phyloP scores from a whole-genome alignment of 768 basidiomycete species.

The Auriscalpium vulgare region DNA sequence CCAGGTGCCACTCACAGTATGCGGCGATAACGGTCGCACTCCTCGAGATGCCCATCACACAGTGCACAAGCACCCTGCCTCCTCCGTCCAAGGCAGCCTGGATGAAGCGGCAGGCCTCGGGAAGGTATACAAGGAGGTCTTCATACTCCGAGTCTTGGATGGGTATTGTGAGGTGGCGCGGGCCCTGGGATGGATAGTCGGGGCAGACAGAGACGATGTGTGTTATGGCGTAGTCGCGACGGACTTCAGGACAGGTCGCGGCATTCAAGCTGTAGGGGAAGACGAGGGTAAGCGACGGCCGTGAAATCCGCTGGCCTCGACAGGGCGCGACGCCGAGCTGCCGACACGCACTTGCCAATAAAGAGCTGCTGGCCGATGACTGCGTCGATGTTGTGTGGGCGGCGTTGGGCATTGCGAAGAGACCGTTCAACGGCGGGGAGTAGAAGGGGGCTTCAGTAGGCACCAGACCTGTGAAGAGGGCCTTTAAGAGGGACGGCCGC shows the following conservation, averaged over 20 bases:
- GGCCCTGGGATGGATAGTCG: slow-evolving; percentile 50
- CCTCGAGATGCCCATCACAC: slow-evolving; percentile 65
- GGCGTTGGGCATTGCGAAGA: slow-evolving; percentile 5
- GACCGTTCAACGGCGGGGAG: background rate
- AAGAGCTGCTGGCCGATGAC: slow-evolving; percentile 13
- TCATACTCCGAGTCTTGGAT: slow-evolving; percentile 44
- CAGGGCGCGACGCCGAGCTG: background rate
- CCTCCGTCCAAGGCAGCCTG: slow-evolving; percentile 42
- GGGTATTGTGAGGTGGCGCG: slow-evolving; percentile 61
- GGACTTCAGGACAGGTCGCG: slow-evolving; percentile 9
- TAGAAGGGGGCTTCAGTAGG: background rate
- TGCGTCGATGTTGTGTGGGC: slow-evolving; percentile 9
- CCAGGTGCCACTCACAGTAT: slow-evolving; percentile 46
- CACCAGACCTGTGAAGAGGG: background rate
- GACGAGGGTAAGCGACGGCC: background rate
- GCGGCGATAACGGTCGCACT: slow-evolving; percentile 69
- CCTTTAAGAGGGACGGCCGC: background rate
- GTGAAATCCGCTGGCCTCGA: background rate
- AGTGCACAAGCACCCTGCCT: slow-evolving; percentile 63
- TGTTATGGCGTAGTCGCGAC: slow-evolving; percentile 61
- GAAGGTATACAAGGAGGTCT: slow-evolving; percentile 58
- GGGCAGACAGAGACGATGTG: slow-evolving; percentile 74
- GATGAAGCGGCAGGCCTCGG: slow-evolving; percentile 53
- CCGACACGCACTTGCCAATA: slow-evolving; percentile 13
- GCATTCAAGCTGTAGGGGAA: slow-evolving; percentile 6